Evolutionary conservation across 1,139 yeast genomes (phyloP).

Genomic region (Protomyces macrosporus): DNA sequence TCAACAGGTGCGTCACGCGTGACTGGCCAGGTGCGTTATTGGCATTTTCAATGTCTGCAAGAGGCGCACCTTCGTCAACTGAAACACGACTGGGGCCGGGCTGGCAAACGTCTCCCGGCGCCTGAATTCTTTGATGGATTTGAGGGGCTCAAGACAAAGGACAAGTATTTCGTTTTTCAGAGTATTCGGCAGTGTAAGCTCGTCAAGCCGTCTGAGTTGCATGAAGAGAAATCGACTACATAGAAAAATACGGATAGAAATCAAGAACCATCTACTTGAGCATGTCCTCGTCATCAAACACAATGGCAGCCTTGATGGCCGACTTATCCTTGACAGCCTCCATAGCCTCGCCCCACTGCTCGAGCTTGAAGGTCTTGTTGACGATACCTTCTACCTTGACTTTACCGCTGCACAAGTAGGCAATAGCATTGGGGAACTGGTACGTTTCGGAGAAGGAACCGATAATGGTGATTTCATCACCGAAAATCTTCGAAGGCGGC

Average conservation of each 20-base stretch:
- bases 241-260: background rate
- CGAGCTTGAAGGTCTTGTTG: slow-evolving; percentile 31
- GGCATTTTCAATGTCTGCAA: background rate
- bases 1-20: background rate
- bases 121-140: background rate
- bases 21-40: background rate
- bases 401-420: slow-evolving; percentile 30
- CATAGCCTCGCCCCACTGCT: slow-evolving; percentile 31
- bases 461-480: slow-evolving; percentile 31
- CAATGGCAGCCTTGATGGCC: slow-evolving; percentile 31
- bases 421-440: slow-evolving; percentile 31
- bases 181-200: background rate
- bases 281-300: slow-evolving; percentile 12
- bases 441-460: slow-evolving; percentile 31
- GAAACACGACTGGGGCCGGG: background rate
- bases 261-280: background rate
- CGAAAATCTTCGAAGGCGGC: slow-evolving; percentile 31
- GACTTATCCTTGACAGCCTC: slow-evolving; percentile 30
- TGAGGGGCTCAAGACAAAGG: background rate
- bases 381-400: slow-evolving; percentile 30
- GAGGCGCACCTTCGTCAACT: background rate
- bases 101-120: background rate
- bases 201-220: background rate
- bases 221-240: background rate
- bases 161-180: background rate